These are phyloP conservation scores for Maudiozyma humilis DNA, from an alignment of 1,139 yeast genomes.

Conservation along the genomic window DNA sequence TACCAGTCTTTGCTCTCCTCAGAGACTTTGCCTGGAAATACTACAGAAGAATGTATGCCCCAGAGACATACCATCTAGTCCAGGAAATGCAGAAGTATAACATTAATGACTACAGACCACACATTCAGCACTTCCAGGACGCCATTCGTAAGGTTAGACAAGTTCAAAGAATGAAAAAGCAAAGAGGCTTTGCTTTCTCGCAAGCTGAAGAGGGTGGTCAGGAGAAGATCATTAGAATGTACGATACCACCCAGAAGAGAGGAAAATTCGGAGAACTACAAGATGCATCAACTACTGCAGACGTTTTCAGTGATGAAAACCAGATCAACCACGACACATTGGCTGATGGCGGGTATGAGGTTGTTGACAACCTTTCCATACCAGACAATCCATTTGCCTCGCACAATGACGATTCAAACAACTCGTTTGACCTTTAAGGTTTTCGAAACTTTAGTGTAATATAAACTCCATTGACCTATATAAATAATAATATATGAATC, in stretches of 20 bases:
- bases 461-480: no score
- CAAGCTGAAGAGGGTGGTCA: constrained; percentile 93
- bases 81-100: constrained; percentile 96
- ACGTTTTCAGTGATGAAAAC: constrained; percentile 25
- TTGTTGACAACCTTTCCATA: neutral
- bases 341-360: constrained; percentile 1
- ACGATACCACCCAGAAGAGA: constrained; percentile 72
- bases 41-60: constrained; percentile 81
- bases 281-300: constrained; percentile 31
- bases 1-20: constrained; percentile 68
- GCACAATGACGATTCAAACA: neutral
- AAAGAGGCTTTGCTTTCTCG: constrained; percentile 96
- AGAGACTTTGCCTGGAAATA: constrained; percentile 94
- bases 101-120: constrained; percentile 87
- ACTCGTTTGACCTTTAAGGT: constrained; percentile 2
- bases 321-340: neutral
- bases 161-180: constrained; percentile 95
- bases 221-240: constrained; percentile 82
- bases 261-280: constrained; percentile 48
- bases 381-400: constrained; percentile 12
- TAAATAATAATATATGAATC: no score
- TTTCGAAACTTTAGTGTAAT: neutral
- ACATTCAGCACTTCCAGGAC: constrained; percentile 93
- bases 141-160: constrained; percentile 96
- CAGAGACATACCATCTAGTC: constrained; percentile 88